Percentiles rank a stretch among this genome's conserved stretches.
Evolutionary conservation across 768 basidiomycete genomes (phyloP).

Genomic region (Leucocoprinus birnbaumii): DNA sequence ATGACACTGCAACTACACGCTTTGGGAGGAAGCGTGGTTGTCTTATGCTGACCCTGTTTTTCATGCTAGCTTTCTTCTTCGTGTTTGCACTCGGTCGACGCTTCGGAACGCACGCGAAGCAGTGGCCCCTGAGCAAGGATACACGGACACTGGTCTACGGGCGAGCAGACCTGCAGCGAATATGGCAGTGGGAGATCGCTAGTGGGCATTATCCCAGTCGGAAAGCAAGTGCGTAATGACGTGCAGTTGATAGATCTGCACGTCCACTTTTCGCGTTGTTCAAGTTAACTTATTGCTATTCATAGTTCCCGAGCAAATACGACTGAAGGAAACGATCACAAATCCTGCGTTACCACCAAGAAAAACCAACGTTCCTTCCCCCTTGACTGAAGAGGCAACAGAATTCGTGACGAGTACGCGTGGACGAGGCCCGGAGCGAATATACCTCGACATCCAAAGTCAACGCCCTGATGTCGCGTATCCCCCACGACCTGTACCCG

Average conservation of each 20-base stretch:
- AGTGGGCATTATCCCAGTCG: slow-evolving; percentile 94
- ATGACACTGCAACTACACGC: slow-evolving; percentile 51
- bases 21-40: slow-evolving; percentile 60
- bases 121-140: slow-evolving; percentile 42
- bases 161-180: slow-evolving; percentile 77
- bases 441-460: slow-evolving; percentile 71
- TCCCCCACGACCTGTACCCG: slow-evolving; percentile 83
- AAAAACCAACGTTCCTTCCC: slow-evolving; percentile 34
- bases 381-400: slow-evolving; percentile 35
- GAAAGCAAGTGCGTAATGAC: slow-evolving; percentile 57
- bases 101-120: slow-evolving; percentile 58
- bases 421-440: slow-evolving; percentile 75
- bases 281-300: not conserved
- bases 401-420: slow-evolving; percentile 50
- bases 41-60: slow-evolving; percentile 44
- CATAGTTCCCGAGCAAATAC: slow-evolving; percentile 70
- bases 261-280: not conserved
- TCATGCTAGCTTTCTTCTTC: slow-evolving; percentile 47
- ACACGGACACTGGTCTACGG: slow-evolving; percentile 67
- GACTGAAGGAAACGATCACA: slow-evolving; percentile 47
- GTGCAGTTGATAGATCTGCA: not conserved
- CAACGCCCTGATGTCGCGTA: slow-evolving; percentile 67
- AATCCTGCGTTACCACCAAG: slow-evolving; percentile 77
- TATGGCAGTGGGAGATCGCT: slow-evolving; percentile 95
- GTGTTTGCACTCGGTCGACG: slow-evolving; percentile 60